phyloP scores from a whole-genome alignment of 768 basidiomycete genomes.

The Cyclocybe cylindracea region DNA sequence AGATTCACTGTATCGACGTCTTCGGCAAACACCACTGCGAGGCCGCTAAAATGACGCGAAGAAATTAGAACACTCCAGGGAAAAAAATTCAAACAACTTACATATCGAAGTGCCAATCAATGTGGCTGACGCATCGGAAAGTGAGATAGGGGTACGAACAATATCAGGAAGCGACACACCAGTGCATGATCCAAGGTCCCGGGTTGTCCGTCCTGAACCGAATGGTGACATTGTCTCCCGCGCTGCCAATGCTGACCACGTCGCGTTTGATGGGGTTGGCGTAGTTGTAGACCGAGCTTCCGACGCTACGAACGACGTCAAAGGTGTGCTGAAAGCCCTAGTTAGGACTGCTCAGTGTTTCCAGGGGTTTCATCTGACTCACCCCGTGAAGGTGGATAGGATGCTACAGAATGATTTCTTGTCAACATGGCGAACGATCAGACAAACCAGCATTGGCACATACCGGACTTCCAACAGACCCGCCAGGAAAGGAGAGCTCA shows the following conservation, averaged over 20 bases:
- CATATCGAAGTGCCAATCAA: conserved; percentile 52
- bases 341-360: too few relatives aligned
- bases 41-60: too few relatives aligned
- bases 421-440: background rate
- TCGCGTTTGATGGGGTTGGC: conserved; percentile 39
- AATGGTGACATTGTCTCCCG: conserved; percentile 42
- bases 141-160: background rate
- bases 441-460: background rate
- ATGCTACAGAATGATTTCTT: conserved; percentile 26
- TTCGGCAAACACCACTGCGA: too few relatives aligned
- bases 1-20: too few relatives aligned
- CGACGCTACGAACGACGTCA: conserved; percentile 44
- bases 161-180: conserved; percentile 24
- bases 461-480: conserved; percentile 26
- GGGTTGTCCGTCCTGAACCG: conserved; percentile 53
- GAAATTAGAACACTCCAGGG: too few relatives aligned
- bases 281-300: conserved; percentile 38
- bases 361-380: conserved; percentile 19
- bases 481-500: conserved; percentile 46
- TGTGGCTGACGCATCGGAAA: conserved; percentile 35
- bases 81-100: conserved; percentile 18
- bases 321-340: conserved; percentile 42
- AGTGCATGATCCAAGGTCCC: conserved; percentile 54
- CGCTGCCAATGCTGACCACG: conserved; percentile 32
- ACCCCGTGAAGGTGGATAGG: conserved; percentile 52